Conservation (phyloP, 169 alveolate genomes). For the Plasmodium gallinaceum region DNA sequence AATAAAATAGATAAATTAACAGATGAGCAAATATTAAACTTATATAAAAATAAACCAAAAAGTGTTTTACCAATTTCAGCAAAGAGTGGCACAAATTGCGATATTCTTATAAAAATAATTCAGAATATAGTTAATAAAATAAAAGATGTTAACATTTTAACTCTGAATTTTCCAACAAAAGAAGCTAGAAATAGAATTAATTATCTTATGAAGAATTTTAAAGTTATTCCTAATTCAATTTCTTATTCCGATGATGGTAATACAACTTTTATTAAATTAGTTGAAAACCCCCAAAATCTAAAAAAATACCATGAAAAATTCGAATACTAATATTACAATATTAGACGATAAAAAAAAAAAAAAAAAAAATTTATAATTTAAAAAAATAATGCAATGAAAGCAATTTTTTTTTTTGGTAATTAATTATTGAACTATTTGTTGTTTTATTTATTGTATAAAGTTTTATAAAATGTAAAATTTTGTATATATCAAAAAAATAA, state of each 20-base stretch:
- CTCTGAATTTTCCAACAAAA: slow-evolving; percentile 29
- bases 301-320: slow-evolving; percentile 44
- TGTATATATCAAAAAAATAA: too few species aligned
- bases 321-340: neutral
- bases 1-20: slow-evolving; percentile 91
- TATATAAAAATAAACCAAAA: slow-evolving; percentile 59
- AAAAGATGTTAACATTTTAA: slow-evolving; percentile 48
- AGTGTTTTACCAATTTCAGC: slow-evolving; percentile 70
- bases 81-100: slow-evolving; percentile 59
- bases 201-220: slow-evolving; percentile 40
- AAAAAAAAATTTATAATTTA: too few species aligned
- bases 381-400: too few species aligned
- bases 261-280: slow-evolving; percentile 58
- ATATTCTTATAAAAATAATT: slow-evolving; percentile 44
- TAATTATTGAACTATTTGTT: too few species aligned
- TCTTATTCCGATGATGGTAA: slow-evolving; percentile 62
- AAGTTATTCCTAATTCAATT: slow-evolving; percentile 69
- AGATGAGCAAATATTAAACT: slow-evolving; percentile 40
- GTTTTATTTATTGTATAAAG: too few species aligned
- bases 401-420: too few species aligned
- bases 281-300: slow-evolving; percentile 56
- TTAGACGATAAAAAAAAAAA: too few species aligned
- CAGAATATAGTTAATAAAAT: slow-evolving; percentile 32
- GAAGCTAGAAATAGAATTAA: slow-evolving; percentile 50
- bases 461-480: too few species aligned